phyloP scores from a whole-genome alignment of 2,329 filamentous ascomycete genomes.

The Fusarium oxysporum region DNA sequence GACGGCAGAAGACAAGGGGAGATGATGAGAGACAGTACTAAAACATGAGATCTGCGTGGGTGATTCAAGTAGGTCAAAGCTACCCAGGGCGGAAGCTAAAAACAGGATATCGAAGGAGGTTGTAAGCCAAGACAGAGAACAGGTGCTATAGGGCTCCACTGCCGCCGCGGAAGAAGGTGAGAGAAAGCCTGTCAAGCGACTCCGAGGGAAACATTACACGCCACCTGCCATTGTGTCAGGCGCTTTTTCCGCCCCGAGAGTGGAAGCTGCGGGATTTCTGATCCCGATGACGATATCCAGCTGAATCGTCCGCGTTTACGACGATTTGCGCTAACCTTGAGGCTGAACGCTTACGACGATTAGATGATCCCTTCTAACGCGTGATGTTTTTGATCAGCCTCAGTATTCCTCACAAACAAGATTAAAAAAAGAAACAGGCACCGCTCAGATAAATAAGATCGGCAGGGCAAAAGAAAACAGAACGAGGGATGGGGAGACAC shows the following conservation, averaged over 20 bases:
- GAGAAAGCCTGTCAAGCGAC: background rate
- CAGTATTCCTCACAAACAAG: background rate
- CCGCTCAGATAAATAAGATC: background rate
- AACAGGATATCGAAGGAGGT: conserved; percentile 17
- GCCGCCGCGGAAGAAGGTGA: background rate
- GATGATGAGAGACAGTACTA: conserved; percentile 38
- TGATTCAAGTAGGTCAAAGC: conserved; percentile 26
- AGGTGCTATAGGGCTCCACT: background rate
- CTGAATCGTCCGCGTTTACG: background rate
- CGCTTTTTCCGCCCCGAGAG: background rate
- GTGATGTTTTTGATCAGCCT: background rate
- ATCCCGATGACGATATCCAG: background rate
- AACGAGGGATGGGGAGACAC: background rate
- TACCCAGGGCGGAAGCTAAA: conserved; percentile 1
- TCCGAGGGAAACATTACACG: background rate
- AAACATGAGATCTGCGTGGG: conserved; percentile 30
- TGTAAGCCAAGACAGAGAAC: conserved; percentile 12
- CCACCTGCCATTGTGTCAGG: background rate
- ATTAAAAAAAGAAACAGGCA: background rate
- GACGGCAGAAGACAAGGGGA: conserved; percentile 16
- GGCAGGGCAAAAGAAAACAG: background rate
- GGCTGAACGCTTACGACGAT: conserved; percentile 1
- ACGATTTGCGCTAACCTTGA: background rate
- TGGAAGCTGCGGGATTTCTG: conserved; percentile 14
- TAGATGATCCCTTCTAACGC: background rate